Conservation (phyloP, 345 rosid genomes). For the Pistacia atlantica region DNA sequence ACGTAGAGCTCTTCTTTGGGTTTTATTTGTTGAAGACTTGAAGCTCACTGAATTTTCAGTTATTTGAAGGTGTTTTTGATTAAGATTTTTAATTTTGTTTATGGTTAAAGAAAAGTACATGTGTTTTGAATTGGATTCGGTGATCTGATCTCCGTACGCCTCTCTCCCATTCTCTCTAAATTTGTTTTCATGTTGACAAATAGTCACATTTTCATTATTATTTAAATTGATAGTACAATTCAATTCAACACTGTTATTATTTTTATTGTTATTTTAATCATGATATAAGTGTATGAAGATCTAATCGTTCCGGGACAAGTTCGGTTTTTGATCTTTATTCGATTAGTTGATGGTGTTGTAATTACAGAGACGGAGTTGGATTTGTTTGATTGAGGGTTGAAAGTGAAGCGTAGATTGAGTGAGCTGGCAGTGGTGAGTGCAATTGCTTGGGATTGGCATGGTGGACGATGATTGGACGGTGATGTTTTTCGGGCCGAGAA, state of each 20-base stretch:
- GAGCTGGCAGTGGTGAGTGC: slow-evolving; percentile 6
- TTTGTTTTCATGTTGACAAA: not conserved
- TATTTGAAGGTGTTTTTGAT: not conserved
- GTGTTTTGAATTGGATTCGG: slow-evolving; percentile 29
- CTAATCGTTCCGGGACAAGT: not conserved
- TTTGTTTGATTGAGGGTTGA: not conserved
- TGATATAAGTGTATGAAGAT: slow-evolving; percentile 12
- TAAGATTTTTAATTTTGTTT: not conserved
- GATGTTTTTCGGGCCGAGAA: slow-evolving; percentile 22
- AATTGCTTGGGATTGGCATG: not conserved
- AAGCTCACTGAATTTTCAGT: slow-evolving; percentile 1
- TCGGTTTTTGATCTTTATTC: slow-evolving; percentile 4
- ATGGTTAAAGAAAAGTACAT: slow-evolving; percentile 19
- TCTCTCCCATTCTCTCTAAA: not conserved
- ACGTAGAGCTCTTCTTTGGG: not conserved
- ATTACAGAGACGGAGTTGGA: not conserved
- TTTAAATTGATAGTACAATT: not conserved
- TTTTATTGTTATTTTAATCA: not conserved
- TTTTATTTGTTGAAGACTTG: not conserved
- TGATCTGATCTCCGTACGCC: slow-evolving; percentile 17
- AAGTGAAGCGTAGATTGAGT: not conserved
- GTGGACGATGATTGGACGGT: not conserved
- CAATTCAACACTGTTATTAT: not conserved
- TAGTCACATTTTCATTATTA: not conserved
- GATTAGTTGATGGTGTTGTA: not conserved